A percentile compares a stretch with the other conserved stretches of the same genome.
phyloP scores from a whole-genome alignment of 2,329 filamentous ascomycete genomes.

The Colletotrichum paranaense region DNA sequence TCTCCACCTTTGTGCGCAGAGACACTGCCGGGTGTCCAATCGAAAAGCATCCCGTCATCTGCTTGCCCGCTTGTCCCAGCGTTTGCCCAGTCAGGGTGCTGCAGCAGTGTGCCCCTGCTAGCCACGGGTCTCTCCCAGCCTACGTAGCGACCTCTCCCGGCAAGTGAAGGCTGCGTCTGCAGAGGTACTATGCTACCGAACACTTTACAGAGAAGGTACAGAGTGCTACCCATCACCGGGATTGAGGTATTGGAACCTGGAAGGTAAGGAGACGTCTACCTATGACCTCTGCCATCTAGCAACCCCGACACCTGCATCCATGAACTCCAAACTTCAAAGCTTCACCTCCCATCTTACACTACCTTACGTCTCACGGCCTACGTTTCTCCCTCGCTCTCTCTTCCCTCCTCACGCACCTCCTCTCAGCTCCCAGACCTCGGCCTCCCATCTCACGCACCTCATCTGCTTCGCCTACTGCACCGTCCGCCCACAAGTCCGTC shows the following conservation, averaged over 20 bases:
- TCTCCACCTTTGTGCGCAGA: constrained; percentile 18
- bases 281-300: constrained; percentile 13
- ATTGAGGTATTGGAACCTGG: too few species aligned
- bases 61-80: constrained; percentile 11
- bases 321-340: constrained; percentile 29
- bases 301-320: constrained; percentile 29
- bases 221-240: too few species aligned
- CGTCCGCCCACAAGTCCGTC: constrained; percentile 3
- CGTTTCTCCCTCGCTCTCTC: not conserved
- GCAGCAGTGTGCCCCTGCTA: constrained; percentile 15
- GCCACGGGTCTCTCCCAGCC: constrained; percentile 25
- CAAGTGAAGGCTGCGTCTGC: not conserved
- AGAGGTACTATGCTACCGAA: not conserved
- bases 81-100: constrained; percentile 21
- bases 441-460: constrained; percentile 10
- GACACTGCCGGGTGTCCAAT: constrained; percentile 20
- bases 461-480: constrained; percentile 13
- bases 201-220: too few species aligned
- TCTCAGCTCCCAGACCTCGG: constrained; percentile 28
- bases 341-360: constrained; percentile 25
- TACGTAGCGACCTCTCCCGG: not conserved
- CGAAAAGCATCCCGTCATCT: constrained; percentile 28
- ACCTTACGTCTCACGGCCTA: not conserved
- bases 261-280: not conserved
- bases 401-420: constrained; percentile 4